Conservation (phyloP, 192 early-diverging fungal genomes). For the Coemansia nantahalensis region DNA sequence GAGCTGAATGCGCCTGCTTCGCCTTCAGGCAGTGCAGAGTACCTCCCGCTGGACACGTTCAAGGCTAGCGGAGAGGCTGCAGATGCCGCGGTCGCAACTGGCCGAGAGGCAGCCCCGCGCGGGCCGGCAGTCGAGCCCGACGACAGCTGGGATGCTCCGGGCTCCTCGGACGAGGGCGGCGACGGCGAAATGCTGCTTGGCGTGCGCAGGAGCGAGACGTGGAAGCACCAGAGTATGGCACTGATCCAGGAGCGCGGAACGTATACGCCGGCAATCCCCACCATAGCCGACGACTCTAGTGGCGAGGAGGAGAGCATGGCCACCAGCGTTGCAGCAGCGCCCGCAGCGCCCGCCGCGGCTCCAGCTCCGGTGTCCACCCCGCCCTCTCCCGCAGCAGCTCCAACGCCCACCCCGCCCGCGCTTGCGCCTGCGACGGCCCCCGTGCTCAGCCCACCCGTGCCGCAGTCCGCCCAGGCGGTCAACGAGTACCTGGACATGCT, state of each 20-base stretch:
- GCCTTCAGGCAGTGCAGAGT: slow-evolving; percentile 43
- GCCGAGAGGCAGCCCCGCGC: no score
- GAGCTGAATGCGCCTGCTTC: slow-evolving; percentile 33
- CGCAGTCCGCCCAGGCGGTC: slow-evolving; percentile 10
- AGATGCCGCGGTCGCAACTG: no score
- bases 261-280: slow-evolving; percentile 32
- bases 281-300: slow-evolving; percentile 19
- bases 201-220: slow-evolving; percentile 42
- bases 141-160: slow-evolving; percentile 1
- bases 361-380: no score
- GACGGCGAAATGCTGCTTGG: slow-evolving; percentile 21
- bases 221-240: slow-evolving; percentile 30
- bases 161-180: slow-evolving; percentile 1
- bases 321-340: not conserved
- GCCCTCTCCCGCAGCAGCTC: no score
- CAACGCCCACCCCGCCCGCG: not conserved
- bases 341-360: no score
- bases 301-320: slow-evolving; percentile 11
- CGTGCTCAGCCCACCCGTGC: slow-evolving; percentile 1
- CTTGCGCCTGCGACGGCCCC: not conserved
- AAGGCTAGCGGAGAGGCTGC: slow-evolving; percentile 2
- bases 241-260: slow-evolving; percentile 41
- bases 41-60: slow-evolving; percentile 39
- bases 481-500: slow-evolving; percentile 47
- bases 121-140: no score